phyloP scores from a whole-genome alignment of 2,329 filamentous ascomycete species.

The Aspergillus ibericus region DNA sequence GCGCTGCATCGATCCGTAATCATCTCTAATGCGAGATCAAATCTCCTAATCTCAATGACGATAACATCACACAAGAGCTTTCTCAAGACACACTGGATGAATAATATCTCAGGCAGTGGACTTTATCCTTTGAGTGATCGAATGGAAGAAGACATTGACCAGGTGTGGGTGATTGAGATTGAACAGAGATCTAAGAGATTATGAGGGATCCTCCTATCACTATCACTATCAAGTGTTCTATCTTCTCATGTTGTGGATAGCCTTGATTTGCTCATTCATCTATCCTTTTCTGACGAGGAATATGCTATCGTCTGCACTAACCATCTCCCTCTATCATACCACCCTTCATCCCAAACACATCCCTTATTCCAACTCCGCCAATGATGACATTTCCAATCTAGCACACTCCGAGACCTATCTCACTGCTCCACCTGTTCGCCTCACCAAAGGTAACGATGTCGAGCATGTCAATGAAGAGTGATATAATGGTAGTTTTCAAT shows the following conservation, averaged over 20 bases:
- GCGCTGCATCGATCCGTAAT: too few species aligned
- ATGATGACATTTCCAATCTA: constrained; percentile 32
- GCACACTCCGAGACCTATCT: constrained; percentile 29
- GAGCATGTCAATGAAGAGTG: constrained; percentile 42
- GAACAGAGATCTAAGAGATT: constrained; percentile 52
- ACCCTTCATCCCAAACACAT: too few species aligned
- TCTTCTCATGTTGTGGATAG: not conserved
- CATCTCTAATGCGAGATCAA: not conserved
- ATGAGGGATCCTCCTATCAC: too few species aligned
- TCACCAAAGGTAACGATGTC: constrained; percentile 30
- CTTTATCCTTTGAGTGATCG: constrained; percentile 35
- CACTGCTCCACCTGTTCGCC: constrained; percentile 34
- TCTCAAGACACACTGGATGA: constrained; percentile 37
- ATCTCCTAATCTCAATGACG: constrained; percentile 40
- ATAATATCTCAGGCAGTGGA: constrained; percentile 26
- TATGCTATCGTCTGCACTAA: not conserved
- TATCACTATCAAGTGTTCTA: not conserved
- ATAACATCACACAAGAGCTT: constrained; percentile 40
- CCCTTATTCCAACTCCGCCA: not conserved
- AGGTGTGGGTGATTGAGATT: constrained; percentile 43
- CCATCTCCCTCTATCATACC: too few species aligned
- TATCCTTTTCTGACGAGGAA: not conserved
- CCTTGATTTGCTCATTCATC: not conserved
- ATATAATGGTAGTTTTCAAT: constrained; percentile 47
- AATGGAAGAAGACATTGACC: constrained; percentile 41